Evolutionary conservation across 345 rosid species (phyloP).

Genomic region (Brassica incana): DNA sequence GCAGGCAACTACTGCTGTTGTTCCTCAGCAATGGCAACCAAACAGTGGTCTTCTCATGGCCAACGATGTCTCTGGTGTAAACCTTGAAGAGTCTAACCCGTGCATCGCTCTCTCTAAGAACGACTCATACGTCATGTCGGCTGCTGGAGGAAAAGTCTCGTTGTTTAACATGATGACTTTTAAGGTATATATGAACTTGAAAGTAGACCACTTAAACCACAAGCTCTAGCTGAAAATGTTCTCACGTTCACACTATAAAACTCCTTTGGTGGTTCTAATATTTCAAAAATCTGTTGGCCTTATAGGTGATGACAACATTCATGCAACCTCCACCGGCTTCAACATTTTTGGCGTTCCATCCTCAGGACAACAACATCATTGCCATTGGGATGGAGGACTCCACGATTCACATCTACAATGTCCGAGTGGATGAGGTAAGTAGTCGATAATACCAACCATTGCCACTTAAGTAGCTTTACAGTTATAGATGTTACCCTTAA

Average conservation of each 20-base stretch:
- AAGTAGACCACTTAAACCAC: background rate
- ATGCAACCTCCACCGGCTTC: slow-evolving; percentile 87
- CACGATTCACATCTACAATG: slow-evolving; percentile 76
- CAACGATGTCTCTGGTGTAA: slow-evolving; percentile 75
- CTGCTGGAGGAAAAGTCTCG: slow-evolving; percentile 88
- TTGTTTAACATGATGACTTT: slow-evolving; percentile 92
- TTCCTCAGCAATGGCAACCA: slow-evolving; percentile 93
- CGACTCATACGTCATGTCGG: slow-evolving; percentile 91
- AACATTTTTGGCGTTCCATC: slow-evolving; percentile 86
- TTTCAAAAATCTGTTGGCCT: background rate
- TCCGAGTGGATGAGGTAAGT: slow-evolving; percentile 77
- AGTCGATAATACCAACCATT: background rate
- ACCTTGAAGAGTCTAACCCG: slow-evolving; percentile 76
- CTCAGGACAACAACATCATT: slow-evolving; percentile 80
- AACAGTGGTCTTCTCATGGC: slow-evolving; percentile 87
- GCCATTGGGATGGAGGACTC: slow-evolving; percentile 97
- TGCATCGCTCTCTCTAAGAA: slow-evolving; percentile 95
- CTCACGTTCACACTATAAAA: background rate
- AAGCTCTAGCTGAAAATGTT: slow-evolving; percentile 1
- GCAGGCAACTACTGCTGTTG: slow-evolving; percentile 74
- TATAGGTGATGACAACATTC: slow-evolving; percentile 90
- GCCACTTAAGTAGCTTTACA: background rate
- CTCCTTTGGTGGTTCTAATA: background rate
- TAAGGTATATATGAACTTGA: slow-evolving; percentile 53
- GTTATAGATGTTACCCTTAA: background rate